Base-by-base conservation (phyloP, 768 basidiomycete species). In the Hebeloma cylindrosporum region DNA sequence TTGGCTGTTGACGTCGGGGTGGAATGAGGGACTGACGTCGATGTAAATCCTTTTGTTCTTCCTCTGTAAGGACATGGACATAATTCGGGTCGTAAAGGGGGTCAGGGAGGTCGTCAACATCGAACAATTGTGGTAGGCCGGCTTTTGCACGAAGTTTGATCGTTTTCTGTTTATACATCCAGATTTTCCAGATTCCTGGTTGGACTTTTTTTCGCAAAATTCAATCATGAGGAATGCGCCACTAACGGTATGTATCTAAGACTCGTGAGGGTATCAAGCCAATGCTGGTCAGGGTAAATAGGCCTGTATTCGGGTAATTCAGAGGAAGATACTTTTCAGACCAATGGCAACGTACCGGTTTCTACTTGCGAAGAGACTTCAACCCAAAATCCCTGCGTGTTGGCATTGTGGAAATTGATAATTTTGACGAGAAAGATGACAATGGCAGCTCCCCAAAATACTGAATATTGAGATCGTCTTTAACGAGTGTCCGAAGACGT, bases 401-500 rank as follows among this genome's bases (percentile, higher is more conserved):
- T 75, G 7, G 69, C 62, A 53, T 87, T 83, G 55, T 86, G 80
- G 3, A 87, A 65, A 56, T 87, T 80, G 61, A 92, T 90, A 33
- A 80, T 72, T 58, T 77, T 80, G 17, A 64, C 67, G 3, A 88
- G 65, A 63, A 91, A 83, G 40, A 91, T 63, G 10, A 91, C 85
- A 50, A 93, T 82, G 3, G 83, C 90, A 16, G 87, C 79, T 11
- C 91, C 90, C 90, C 89, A 93, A 56, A 93, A 92, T 0, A 84
- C 90, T 79, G 56, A 11, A 21, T 7, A 18, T 22, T 4, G 27
- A 18, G 26, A 53, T n/a, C n/a, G n/a, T n/a, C n/a, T n/a, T 22
- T 37, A 52, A 31, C 35, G n/a, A 42, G 45, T 31, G n/a, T n/a
- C n/a, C 26, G 23, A 20, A 35, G 27, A 32, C 35, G 18, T 26